Percentiles rank a stretch among this genome's conserved stretches.
Conservation (phyloP, 2,329 filamentous ascomycete species). For the Colletotrichum spinosum region DNA sequence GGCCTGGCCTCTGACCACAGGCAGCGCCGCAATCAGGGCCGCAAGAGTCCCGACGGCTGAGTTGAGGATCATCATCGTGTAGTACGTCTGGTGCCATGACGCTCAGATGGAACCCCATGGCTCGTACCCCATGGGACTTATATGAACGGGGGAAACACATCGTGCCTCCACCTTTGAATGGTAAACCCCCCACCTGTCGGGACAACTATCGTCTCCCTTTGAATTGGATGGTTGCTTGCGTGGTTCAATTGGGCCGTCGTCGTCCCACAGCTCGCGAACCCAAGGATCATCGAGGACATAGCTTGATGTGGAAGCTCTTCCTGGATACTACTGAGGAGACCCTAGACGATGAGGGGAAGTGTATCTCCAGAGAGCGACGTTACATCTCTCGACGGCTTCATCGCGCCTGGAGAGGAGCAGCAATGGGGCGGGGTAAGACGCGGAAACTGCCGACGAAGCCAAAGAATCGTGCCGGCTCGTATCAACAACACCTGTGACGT, state of each 20-base stretch:
- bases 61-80: not conserved
- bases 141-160: not conserved
- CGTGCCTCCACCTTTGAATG: too few relatives aligned
- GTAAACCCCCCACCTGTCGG: too few relatives aligned
- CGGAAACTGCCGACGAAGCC: not conserved
- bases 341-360: slow-evolving; percentile 3
- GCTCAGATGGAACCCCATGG: too few relatives aligned
- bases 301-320: not conserved
- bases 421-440: not conserved
- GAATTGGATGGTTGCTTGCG: slow-evolving; percentile 17
- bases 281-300: not conserved
- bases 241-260: not conserved
- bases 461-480: too few relatives aligned
- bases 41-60: not conserved
- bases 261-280: not conserved
- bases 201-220: too few relatives aligned
- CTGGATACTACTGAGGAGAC: slow-evolving; percentile 1
- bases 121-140: slow-evolving; percentile 1
- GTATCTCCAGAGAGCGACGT: slow-evolving; percentile 23
- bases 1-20: slow-evolving; percentile 8
- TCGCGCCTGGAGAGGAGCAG: not conserved
- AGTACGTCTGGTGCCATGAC: not conserved
- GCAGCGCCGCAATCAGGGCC: not conserved
- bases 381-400: slow-evolving; percentile 13
- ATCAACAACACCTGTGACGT: not conserved